Evolutionary conservation across 371 early-diverging fungal species (phyloP).

Genomic region (Actinomortierella wolfii): DNA sequence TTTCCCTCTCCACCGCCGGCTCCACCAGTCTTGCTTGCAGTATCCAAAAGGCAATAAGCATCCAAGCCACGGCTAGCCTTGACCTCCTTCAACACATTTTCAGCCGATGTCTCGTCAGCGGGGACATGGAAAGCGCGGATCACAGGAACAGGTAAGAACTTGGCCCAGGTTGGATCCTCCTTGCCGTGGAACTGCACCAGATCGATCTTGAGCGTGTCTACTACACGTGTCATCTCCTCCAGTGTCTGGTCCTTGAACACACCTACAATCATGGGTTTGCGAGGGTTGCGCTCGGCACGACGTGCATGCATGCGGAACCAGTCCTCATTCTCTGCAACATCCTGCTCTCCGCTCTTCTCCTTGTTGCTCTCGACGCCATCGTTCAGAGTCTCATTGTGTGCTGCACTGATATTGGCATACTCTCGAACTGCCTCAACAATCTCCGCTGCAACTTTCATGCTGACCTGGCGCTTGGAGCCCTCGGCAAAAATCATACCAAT

Average conservation of each 20-base stretch:
- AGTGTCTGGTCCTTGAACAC: conserved; percentile 89
- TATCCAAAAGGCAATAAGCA: conserved; percentile 72
- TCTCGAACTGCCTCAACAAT: conserved; percentile 69
- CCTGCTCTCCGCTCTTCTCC: conserved; percentile 1
- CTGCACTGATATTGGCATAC: conserved; percentile 38
- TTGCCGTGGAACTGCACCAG: conserved; percentile 93
- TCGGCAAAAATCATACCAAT: conserved; percentile 92
- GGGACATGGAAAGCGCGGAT: conserved; percentile 91
- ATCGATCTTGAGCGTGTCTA: conserved; percentile 74
- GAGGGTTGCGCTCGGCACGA: conserved; percentile 50
- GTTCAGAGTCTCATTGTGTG: conserved; percentile 13
- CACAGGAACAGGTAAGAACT: conserved; percentile 80
- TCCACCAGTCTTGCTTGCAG: conserved; percentile 64
- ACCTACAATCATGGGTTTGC: conserved; percentile 86
- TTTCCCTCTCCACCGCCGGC: conserved; percentile 77
- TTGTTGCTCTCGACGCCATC: conserved; percentile 5
- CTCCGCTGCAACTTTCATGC: conserved; percentile 58
- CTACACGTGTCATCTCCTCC: conserved; percentile 75
- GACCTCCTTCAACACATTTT: conserved; percentile 50
- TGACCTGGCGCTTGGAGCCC: conserved; percentile 67
- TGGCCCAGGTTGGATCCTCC: conserved; percentile 69
- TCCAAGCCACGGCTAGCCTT: conserved; percentile 60
- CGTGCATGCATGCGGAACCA: conserved; percentile 66
- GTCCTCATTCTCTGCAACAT: conserved; percentile 42
- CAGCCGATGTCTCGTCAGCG: conserved; percentile 44